These are phyloP conservation scores for Candida neerlandica DNA, from an alignment of 1,139 yeast genomes.

Conservation along the genomic window DNA sequence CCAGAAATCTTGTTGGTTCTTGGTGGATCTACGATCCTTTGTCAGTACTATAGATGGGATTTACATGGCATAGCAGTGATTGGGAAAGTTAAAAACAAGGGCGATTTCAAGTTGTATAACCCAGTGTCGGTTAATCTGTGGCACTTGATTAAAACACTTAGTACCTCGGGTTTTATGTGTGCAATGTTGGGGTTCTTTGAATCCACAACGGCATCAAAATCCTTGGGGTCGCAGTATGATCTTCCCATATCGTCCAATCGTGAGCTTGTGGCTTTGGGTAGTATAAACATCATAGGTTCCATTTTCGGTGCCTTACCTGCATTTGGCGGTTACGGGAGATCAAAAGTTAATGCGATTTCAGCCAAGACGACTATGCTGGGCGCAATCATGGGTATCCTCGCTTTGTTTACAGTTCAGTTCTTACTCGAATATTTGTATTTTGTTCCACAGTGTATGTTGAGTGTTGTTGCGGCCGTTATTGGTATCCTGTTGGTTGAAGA, in stretches of 20 bases:
- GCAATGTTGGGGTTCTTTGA: constrained; percentile 93
- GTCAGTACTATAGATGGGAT: constrained; percentile 57
- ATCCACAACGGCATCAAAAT: constrained; percentile 90
- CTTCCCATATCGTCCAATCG: constrained; percentile 73
- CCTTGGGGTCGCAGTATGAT: constrained; percentile 66
- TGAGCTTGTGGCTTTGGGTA: constrained; percentile 81
- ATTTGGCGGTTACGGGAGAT: constrained; percentile 95
- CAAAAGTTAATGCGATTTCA: constrained; percentile 82
- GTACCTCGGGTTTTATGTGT: constrained; percentile 67
- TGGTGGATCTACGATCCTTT: constrained; percentile 59
- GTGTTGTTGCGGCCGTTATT: constrained; percentile 79
- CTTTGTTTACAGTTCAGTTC: constrained; percentile 65
- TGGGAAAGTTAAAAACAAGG: constrained; percentile 57
- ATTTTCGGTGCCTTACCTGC: constrained; percentile 84
- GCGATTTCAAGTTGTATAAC: constrained; percentile 30
- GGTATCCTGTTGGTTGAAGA: constrained; percentile 83
- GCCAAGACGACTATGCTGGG: constrained; percentile 88
- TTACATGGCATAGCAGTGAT: constrained; percentile 63
- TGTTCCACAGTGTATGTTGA: constrained; percentile 79
- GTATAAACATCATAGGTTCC: constrained; percentile 67
- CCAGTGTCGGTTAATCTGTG: constrained; percentile 33
- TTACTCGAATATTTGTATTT: constrained; percentile 67
- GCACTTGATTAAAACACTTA: constrained; percentile 43
- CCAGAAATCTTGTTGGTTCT: constrained; percentile 88
- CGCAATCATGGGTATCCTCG: constrained; percentile 72